Percentiles rank a stretch among this genome's conserved stretches.
Conservation (phyloP, 305 asterid species). For the Fraxinus paxiana region DNA sequence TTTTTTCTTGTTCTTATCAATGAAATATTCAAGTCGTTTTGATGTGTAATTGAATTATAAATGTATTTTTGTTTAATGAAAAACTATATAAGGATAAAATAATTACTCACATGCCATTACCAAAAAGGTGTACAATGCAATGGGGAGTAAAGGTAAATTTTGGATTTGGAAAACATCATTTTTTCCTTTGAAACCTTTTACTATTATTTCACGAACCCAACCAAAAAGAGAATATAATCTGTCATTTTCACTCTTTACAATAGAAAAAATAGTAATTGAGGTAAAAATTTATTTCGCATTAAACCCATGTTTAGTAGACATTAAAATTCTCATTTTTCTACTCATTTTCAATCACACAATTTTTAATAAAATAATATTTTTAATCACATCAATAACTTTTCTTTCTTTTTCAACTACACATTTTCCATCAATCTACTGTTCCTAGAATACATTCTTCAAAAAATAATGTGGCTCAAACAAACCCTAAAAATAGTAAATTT, state of each 20-base stretch:
- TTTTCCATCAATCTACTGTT: no score
- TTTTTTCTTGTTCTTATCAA: no score
- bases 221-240: background rate
- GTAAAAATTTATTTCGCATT: background rate
- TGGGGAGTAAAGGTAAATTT: background rate
- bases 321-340: no score
- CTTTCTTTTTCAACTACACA: no score
- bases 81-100: background rate
- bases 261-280: background rate
- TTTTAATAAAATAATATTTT: no score
- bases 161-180: background rate
- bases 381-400: no score
- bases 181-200: background rate
- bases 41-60: background rate
- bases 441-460: no score
- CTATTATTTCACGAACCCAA: background rate
- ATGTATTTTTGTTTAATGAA: background rate
- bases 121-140: background rate
- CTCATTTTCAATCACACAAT: no score
- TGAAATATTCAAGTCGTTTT: background rate
- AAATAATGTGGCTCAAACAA: no score
- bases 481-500: background rate
- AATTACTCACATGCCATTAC: background rate
- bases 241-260: background rate
- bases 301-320: background rate